A percentile compares a stretch with the other conserved stretches of the same genome.
Evolutionary conservation across 1,139 yeast genomes (phyloP).

Genomic region (Spathaspora jeffriesii): DNA sequence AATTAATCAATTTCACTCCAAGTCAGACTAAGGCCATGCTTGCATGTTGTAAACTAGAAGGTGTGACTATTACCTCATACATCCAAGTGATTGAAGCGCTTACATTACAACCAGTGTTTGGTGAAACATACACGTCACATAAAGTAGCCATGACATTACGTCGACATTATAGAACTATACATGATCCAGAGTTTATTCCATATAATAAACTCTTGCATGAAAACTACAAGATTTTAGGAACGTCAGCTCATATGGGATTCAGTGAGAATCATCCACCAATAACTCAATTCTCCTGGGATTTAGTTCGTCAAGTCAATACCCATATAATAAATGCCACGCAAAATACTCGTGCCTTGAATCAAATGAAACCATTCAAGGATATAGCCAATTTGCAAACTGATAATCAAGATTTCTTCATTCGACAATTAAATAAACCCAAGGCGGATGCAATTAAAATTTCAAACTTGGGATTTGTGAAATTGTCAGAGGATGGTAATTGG

Average conservation of each 20-base stretch:
- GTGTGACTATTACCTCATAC: constrained; percentile 39
- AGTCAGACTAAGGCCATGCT: constrained; percentile 24
- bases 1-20: constrained; percentile 29
- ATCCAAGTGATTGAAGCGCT: constrained; percentile 25
- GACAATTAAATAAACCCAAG: constrained; percentile 25
- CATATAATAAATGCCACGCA: constrained; percentile 19
- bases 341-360: constrained; percentile 27
- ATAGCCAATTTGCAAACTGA: constrained; percentile 17
- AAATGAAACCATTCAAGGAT: constrained; percentile 21
- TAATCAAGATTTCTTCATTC: constrained; percentile 23
- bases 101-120: constrained; percentile 30
- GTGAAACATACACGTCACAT: constrained; percentile 23
- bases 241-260: constrained; percentile 35
- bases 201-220: constrained; percentile 19
- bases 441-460: constrained; percentile 38
- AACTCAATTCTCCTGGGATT: constrained; percentile 35
- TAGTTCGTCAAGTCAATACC: constrained; percentile 22
- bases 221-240: constrained; percentile 31
- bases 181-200: constrained; percentile 14
- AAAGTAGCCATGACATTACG: constrained; percentile 38
- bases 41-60: constrained; percentile 26
- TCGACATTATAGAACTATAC: constrained; percentile 20
- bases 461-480: constrained; percentile 35
- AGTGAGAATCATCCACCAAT: constrained; percentile 31
- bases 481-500: constrained; percentile 17